phyloP scores from a whole-genome alignment of 75 land plant genomes.

The Selaginella tamariscina region DNA sequence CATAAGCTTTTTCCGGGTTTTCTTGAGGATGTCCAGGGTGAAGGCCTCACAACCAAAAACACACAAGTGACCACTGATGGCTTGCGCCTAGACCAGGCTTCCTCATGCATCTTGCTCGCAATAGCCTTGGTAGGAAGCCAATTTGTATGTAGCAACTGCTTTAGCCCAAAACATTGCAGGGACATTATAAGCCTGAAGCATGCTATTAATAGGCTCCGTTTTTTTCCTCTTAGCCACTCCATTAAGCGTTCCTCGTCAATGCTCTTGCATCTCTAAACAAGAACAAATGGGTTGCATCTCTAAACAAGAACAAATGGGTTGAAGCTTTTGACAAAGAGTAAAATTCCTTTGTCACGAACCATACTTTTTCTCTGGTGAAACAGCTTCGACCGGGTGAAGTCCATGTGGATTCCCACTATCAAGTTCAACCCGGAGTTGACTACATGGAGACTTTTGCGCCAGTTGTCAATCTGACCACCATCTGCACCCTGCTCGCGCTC shows the following conservation, averaged over 20 bases:
- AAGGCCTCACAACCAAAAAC: constrained; percentile 3
- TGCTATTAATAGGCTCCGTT: neutral
- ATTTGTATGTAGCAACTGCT: neutral
- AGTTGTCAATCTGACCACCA: neutral
- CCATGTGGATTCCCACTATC: constrained; percentile 3
- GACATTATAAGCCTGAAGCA: constrained; percentile 1
- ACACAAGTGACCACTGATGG: neutral
- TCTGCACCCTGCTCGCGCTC: neutral
- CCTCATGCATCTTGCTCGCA: neutral
- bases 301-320: neutral
- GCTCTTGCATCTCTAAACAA: neutral
- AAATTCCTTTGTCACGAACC: neutral
- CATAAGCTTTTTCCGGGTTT: neutral
- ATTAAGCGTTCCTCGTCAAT: too few relatives aligned
- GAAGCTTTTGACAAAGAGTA: neutral
- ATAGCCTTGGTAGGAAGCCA: neutral
- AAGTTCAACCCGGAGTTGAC: neutral
- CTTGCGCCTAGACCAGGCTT: too few relatives aligned
- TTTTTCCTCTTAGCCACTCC: neutral
- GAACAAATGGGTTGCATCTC: constrained; percentile 1
- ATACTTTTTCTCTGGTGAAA: neutral
- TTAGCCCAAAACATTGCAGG: neutral
- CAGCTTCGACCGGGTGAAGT: neutral
- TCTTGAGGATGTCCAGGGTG: constrained; percentile 1
- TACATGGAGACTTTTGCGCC: constrained; percentile 12